phyloP scores from a whole-genome alignment of 1,139 yeast species.

The Kurtzmaniella quercitrusa region DNA sequence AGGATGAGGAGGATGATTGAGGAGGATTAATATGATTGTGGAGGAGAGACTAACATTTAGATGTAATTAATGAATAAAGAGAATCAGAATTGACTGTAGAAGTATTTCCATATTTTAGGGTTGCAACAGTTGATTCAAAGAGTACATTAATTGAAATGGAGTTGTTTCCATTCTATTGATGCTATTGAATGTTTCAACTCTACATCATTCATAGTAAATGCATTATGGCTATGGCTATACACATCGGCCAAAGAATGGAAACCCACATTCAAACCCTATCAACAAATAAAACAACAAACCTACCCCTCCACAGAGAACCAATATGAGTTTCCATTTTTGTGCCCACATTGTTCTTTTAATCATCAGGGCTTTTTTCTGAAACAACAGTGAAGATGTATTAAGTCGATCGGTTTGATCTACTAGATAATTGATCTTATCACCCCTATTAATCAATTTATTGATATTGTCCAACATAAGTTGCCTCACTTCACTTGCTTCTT shows the following conservation, averaged over 20 bases:
- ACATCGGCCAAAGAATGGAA: conserved; percentile 37
- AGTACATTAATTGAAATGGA: too few species aligned
- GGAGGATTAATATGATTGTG: conserved; percentile 8
- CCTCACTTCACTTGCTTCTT: conserved; percentile 51
- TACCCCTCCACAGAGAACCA: conserved; percentile 23
- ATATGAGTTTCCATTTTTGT: conserved; percentile 44
- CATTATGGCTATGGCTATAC: conserved; percentile 6
- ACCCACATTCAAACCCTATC: conserved; percentile 50
- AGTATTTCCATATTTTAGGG: too few species aligned
- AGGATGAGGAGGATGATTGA: conserved; percentile 11
- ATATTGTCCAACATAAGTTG: conserved; percentile 67
- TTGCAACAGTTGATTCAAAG: too few species aligned
- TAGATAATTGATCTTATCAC: conserved; percentile 69
- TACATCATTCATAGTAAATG: neutral
- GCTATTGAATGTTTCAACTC: neutral
- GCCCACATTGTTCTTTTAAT: conserved; percentile 69
- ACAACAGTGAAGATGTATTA: conserved; percentile 64
- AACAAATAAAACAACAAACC: conserved; percentile 34
- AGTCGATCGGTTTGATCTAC: conserved; percentile 80
- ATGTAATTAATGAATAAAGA: conserved; percentile 3
- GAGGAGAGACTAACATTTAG: conserved; percentile 12
- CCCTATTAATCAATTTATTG: conserved; percentile 68
- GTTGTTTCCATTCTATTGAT: too few species aligned
- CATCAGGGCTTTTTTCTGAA: conserved; percentile 65
- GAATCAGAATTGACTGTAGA: too few species aligned